These are phyloP conservation scores for Elymus sibiricus DNA, from an alignment of 176 grass and related monocot genomes.

Conservation along the genomic window DNA sequence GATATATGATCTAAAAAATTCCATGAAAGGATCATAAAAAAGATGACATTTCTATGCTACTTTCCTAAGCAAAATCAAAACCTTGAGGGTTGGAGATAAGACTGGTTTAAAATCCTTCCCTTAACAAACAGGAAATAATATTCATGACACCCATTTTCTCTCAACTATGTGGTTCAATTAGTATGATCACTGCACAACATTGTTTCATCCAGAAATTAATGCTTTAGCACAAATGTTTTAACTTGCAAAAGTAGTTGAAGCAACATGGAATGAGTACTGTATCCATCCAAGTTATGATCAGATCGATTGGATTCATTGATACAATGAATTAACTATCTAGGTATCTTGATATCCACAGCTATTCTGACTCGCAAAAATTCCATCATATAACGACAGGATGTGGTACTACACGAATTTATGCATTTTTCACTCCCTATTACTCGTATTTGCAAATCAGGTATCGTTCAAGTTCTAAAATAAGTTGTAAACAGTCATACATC, in stretches of 20 bases:
- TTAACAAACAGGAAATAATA: not conserved
- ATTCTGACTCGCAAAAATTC: not conserved
- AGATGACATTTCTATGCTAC: not conserved
- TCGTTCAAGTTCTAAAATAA: not conserved
- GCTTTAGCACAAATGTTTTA: not conserved
- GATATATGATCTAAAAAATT: conserved; percentile 54
- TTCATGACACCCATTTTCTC: not conserved
- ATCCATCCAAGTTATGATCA: not conserved
- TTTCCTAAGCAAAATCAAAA: not conserved
- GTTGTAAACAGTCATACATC: not conserved
- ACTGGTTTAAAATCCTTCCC: not conserved
- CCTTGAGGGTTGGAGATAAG: not conserved
- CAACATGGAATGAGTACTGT: not conserved
- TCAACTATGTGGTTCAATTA: not conserved
- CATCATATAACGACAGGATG: not conserved
- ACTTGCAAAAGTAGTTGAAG: not conserved
- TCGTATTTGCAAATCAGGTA: not conserved
- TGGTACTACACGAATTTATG: not conserved
- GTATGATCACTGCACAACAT: not conserved
- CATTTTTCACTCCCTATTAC: not conserved
- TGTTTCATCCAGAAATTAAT: not conserved
- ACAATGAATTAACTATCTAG: not conserved
- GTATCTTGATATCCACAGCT: not conserved
- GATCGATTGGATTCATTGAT: not conserved
- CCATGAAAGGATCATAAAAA: not conserved